These are phyloP conservation scores for Paecilomyces sp. DNA, from an alignment of 2,329 filamentous ascomycete species.

Conservation along the genomic window DNA sequence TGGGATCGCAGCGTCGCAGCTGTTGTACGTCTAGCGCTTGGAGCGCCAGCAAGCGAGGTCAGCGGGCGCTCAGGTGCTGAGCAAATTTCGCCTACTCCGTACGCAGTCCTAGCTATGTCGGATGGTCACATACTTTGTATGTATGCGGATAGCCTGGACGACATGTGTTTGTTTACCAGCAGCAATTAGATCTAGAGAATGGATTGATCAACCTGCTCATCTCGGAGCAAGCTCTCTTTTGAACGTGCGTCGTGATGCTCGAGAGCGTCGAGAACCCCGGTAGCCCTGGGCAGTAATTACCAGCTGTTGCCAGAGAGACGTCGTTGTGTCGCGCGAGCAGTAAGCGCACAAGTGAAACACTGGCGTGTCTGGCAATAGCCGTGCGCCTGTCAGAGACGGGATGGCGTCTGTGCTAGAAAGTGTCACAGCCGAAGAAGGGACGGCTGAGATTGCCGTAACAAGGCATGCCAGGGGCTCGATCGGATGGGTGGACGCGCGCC, in stretches of 20 bases:
- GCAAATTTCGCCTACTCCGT: neutral
- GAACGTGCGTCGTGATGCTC: neutral
- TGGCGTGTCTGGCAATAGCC: slow-evolving; percentile 11
- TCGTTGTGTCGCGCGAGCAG: neutral
- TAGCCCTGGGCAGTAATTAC: neutral
- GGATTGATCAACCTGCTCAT: neutral
- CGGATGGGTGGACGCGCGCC: neutral
- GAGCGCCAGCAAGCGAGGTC: neutral
- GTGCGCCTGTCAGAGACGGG: slow-evolving; percentile 5
- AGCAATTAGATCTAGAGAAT: neutral
- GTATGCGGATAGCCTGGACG: neutral
- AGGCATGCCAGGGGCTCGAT: neutral
- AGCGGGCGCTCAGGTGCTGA: neutral
- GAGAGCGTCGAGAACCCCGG: neutral
- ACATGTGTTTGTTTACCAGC: neutral
- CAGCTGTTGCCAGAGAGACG: slow-evolving; percentile 12
- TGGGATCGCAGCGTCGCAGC: neutral
- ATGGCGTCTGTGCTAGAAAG: neutral
- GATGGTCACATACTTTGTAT: neutral
- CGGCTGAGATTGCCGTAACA: neutral
- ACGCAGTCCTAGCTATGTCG: neutral
- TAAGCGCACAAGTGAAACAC: slow-evolving; percentile 14
- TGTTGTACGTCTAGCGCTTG: neutral
- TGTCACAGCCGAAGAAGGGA: neutral
- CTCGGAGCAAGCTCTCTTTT: neutral